A percentile compares a stretch with the other conserved stretches of the same genome.
Conservation (phyloP, 164 flowering plant genomes). For the Brasenia schreberi region DNA sequence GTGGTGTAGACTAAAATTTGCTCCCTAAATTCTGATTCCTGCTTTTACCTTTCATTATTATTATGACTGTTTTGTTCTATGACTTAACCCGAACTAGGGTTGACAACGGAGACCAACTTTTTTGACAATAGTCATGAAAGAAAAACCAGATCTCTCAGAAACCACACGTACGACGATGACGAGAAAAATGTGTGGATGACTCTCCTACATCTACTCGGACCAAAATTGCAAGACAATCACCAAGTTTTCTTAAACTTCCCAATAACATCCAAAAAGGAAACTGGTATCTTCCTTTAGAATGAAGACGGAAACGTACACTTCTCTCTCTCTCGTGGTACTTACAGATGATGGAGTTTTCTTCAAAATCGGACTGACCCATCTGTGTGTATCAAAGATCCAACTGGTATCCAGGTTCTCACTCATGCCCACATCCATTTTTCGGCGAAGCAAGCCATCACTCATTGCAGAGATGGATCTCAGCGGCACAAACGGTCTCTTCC, state of each 20-base stretch:
- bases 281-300: background rate
- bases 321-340: background rate
- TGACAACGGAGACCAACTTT: background rate
- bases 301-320: background rate
- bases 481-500: background rate
- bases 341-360: conserved; percentile 1
- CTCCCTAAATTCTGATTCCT: background rate
- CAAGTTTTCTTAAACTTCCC: background rate
- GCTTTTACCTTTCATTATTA: too few relatives aligned
- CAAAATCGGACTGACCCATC: conserved; percentile 1
- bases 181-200: background rate
- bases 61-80: too few relatives aligned
- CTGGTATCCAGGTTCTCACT: background rate
- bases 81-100: background rate
- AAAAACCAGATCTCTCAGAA: background rate
- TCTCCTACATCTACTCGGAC: background rate
- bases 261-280: background rate
- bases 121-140: background rate
- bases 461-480: background rate
- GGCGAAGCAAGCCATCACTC: background rate
- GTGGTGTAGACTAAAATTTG: background rate
- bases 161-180: background rate
- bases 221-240: background rate
- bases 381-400: background rate
- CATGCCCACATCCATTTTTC: conserved; percentile 2